Evolutionary conservation across 169 alveolate genomes (phyloP).

Genomic region (Eimeria brunetti): DNA sequence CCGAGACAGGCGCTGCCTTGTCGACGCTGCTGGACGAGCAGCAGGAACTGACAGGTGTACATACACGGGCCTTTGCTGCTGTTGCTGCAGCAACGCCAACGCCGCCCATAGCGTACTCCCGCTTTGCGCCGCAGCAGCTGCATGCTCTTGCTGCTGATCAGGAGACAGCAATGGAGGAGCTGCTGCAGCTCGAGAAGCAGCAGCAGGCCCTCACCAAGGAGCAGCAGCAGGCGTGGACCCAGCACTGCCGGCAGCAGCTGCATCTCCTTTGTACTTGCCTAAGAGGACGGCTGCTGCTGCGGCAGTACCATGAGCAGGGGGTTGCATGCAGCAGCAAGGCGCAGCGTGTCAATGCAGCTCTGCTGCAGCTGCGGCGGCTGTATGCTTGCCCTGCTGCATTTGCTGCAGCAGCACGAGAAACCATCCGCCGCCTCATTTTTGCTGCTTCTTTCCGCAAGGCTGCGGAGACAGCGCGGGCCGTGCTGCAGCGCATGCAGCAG

Average conservation of each 20-base stretch:
- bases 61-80: slow-evolving; percentile 43
- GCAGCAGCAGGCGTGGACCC: slow-evolving; percentile 34
- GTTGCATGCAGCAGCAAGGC: slow-evolving; percentile 42
- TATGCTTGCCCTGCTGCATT: slow-evolving; percentile 54
- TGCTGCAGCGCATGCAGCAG: slow-evolving; percentile 74
- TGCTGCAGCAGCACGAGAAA: slow-evolving; percentile 68
- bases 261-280: slow-evolving; percentile 5
- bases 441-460: slow-evolving; percentile 46
- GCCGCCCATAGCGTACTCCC: slow-evolving; percentile 49
- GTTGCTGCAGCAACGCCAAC: slow-evolving; percentile 47
- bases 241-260: slow-evolving; percentile 40
- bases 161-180: slow-evolving; percentile 32
- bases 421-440: slow-evolving; percentile 18
- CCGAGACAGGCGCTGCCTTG: slow-evolving; percentile 16
- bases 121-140: slow-evolving; percentile 52
- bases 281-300: slow-evolving; percentile 43
- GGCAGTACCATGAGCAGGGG: slow-evolving; percentile 60
- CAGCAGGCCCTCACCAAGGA: slow-evolving; percentile 1
- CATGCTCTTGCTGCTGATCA: slow-evolving; percentile 48
- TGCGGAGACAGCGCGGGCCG: slow-evolving; percentile 56
- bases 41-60: slow-evolving; percentile 32
- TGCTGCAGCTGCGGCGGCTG: slow-evolving; percentile 48
- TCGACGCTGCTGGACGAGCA: slow-evolving; percentile 23
- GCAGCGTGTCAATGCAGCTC: slow-evolving; percentile 42
- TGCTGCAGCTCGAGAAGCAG: slow-evolving; percentile 53